Percentiles rank a stretch among this genome's conserved stretches.
These are phyloP conservation scores for Annulohypoxylon maeteangense DNA, from an alignment of 495 filamentous ascomycete species.

Conservation along the genomic window DNA sequence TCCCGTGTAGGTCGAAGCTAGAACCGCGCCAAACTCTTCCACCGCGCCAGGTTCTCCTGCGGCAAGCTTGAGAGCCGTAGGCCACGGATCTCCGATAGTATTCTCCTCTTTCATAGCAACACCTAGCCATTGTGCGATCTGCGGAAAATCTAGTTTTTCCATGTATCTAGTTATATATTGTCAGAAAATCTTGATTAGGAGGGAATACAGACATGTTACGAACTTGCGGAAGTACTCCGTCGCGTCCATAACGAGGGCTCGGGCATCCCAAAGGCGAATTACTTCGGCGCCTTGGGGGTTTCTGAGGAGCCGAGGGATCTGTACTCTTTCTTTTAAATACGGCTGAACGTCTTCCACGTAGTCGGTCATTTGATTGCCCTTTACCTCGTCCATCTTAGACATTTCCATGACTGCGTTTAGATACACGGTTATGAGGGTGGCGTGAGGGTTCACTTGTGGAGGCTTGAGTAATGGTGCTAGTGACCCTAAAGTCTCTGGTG, in stretches of 20 bases:
- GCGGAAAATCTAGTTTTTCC: neutral
- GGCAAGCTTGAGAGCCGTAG: constrained; percentile 47
- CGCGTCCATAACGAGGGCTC: constrained; percentile 3
- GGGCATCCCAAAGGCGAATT: constrained; percentile 15
- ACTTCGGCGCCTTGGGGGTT: constrained; percentile 5
- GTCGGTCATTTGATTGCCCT: too few relatives aligned
- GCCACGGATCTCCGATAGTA: constrained; percentile 56
- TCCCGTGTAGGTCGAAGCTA: constrained; percentile 21
- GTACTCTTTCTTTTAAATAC: too few relatives aligned
- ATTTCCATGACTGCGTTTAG: constrained; percentile 38
- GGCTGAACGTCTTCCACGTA: neutral
- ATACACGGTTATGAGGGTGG: constrained; percentile 47
- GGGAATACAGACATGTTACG: neutral
- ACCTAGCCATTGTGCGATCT: neutral
- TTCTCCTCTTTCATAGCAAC: constrained; percentile 50
- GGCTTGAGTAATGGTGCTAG: constrained; percentile 40
- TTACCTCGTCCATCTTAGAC: too few relatives aligned
- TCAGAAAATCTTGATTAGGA: neutral
- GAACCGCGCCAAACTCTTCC: constrained; percentile 46
- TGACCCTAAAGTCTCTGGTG: constrained; percentile 10
- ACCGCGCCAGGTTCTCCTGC: constrained; percentile 47
- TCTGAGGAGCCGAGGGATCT: neutral
- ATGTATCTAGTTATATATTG: constrained; percentile 1
- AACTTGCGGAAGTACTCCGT: constrained; percentile 35
- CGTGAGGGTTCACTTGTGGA: constrained; percentile 39